Percentiles rank a stretch among this genome's conserved stretches.
These are phyloP conservation scores for Erysiphe pulchra DNA, from an alignment of 2,329 filamentous ascomycete genomes.

Conservation along the genomic window DNA sequence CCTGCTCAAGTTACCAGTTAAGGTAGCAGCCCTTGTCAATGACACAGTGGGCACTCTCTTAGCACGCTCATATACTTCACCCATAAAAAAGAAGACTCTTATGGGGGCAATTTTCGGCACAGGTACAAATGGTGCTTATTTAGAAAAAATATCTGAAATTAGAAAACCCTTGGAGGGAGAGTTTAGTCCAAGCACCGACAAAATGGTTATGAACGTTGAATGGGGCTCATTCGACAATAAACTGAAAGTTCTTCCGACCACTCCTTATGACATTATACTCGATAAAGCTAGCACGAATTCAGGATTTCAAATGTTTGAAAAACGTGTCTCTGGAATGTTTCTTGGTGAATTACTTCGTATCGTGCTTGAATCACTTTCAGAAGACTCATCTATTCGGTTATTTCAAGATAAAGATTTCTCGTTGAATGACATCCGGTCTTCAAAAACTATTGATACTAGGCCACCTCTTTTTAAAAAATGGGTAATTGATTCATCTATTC, in stretches of 20 bases:
- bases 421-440: slow-evolving; percentile 41
- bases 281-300: slow-evolving; percentile 70
- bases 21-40: slow-evolving; percentile 88
- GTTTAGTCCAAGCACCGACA: slow-evolving; percentile 57
- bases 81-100: slow-evolving; percentile 61
- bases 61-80: slow-evolving; percentile 87
- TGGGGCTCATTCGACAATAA: slow-evolving; percentile 98
- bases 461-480: slow-evolving; percentile 53
- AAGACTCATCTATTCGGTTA: slow-evolving; percentile 37
- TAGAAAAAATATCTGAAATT: slow-evolving; percentile 71
- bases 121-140: slow-evolving; percentile 89
- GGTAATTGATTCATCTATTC: slow-evolving; percentile 75
- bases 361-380: slow-evolving; percentile 45
- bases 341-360: slow-evolving; percentile 77
- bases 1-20: slow-evolving; percentile 60
- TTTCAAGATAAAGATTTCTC: slow-evolving; percentile 55
- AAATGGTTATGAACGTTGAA: slow-evolving; percentile 96
- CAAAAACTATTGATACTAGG: slow-evolving; percentile 37
- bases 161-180: slow-evolving; percentile 48
- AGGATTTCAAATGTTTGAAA: slow-evolving; percentile 96
- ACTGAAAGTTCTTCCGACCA: slow-evolving; percentile 66
- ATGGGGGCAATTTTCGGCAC: slow-evolving; percentile 96
- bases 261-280: slow-evolving; percentile 53
- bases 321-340: slow-evolving; percentile 96
- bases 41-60: slow-evolving; percentile 95